Percentiles rank a stretch among this genome's conserved stretches.
Conservation (phyloP, 2,329 filamentous ascomycete genomes). For the Ilyonectria sp. region DNA sequence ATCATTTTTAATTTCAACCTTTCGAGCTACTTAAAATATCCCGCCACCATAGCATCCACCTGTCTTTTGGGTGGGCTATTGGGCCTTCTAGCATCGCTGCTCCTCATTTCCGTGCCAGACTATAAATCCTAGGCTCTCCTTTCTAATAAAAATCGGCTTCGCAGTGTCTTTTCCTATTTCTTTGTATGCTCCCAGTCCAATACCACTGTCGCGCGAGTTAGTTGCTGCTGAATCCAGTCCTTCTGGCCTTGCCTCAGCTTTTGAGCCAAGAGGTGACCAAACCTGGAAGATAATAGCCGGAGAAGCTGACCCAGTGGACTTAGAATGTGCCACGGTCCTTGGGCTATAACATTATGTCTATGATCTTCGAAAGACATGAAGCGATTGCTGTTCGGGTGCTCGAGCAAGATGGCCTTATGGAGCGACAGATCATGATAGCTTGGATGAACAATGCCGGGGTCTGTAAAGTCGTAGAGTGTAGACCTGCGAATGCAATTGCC, state of each 20-base stretch:
- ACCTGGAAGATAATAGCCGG: constrained; percentile 1
- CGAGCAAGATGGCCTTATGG: neutral
- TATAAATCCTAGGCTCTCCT: no score
- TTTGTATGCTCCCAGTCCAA: neutral
- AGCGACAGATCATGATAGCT: constrained; percentile 26
- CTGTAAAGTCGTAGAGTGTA: constrained; percentile 7
- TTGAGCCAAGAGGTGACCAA: neutral
- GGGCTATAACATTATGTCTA: constrained; percentile 9
- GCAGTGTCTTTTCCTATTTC: no score
- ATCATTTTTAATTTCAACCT: no score
- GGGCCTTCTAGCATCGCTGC: no score
- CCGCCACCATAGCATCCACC: no score
- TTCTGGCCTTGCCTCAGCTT: constrained; percentile 17
- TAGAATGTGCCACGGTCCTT: constrained; percentile 25
- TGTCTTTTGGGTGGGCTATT: no score
- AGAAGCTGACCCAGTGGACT: constrained; percentile 4
- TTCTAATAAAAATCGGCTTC: no score
- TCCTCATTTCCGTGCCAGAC: no score
- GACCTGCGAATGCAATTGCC: constrained; percentile 21
- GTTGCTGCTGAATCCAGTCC: constrained; percentile 20
- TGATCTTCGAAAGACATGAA: constrained; percentile 20
- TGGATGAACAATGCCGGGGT: constrained; percentile 16
- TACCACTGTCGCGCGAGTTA: neutral
- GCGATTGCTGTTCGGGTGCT: constrained; percentile 7
- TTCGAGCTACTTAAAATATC: no score